Conservation (phyloP, 2,329 filamentous ascomycete genomes). For the Lomentospora prolificans region DNA sequence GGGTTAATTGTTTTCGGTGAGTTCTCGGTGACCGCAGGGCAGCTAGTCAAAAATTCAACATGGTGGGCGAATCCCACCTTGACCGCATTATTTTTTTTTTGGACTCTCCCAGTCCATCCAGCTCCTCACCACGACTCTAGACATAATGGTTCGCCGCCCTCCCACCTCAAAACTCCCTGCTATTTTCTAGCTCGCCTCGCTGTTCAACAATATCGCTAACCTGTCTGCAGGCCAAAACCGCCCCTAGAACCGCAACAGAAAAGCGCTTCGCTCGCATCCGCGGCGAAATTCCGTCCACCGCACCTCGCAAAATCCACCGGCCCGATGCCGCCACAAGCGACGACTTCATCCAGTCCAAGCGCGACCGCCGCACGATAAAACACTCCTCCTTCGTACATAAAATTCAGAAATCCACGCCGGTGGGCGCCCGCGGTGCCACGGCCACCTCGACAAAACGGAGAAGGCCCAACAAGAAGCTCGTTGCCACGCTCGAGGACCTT, state of each 20-base stretch:
- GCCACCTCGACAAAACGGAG: slow-evolving; percentile 8
- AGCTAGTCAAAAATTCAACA: too few relatives aligned
- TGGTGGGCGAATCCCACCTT: too few relatives aligned
- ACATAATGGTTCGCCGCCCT: not conserved
- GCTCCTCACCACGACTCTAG: too few relatives aligned
- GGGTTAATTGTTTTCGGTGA: too few relatives aligned
- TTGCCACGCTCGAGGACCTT: slow-evolving; percentile 63
- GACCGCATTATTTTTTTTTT: too few relatives aligned
- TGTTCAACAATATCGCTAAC: too few relatives aligned
- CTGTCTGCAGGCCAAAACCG: slow-evolving; percentile 19
- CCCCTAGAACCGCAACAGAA: slow-evolving; percentile 43
- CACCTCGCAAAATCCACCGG: slow-evolving; percentile 43
- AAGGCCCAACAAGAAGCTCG: slow-evolving; percentile 66
- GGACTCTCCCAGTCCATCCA: too few relatives aligned
- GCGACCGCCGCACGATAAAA: slow-evolving; percentile 74
- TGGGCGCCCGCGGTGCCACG: slow-evolving; percentile 32
- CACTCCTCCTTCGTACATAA: slow-evolving; percentile 70
- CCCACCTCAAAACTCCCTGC: slow-evolving; percentile 9
- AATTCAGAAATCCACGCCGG: slow-evolving; percentile 55
- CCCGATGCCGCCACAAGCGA: slow-evolving; percentile 40
- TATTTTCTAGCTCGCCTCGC: too few relatives aligned
- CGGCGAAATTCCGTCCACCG: slow-evolving; percentile 36
- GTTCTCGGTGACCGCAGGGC: not conserved
- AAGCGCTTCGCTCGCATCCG: slow-evolving; percentile 43
- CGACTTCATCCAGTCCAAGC: slow-evolving; percentile 62